Percentiles rank a stretch among this genome's conserved stretches.
Evolutionary conservation across 2,329 filamentous ascomycete species (phyloP).

Genomic region (Fusarium nelsonii): DNA sequence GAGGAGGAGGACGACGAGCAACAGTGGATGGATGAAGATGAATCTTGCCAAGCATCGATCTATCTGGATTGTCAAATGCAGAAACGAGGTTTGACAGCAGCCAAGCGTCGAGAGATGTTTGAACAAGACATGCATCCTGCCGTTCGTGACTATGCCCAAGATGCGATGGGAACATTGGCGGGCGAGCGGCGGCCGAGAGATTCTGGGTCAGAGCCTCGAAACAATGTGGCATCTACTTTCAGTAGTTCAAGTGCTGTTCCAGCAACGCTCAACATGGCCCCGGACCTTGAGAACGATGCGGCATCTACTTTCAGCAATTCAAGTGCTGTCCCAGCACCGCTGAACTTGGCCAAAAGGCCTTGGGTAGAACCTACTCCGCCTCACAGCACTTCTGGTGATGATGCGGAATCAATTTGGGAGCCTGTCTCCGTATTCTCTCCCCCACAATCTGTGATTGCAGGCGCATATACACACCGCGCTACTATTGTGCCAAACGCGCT

Average conservation of each 20-base stretch:
- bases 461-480: background rate
- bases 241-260: slow-evolving; percentile 27
- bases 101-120: slow-evolving; percentile 25
- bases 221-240: slow-evolving; percentile 10
- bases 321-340: slow-evolving; percentile 26
- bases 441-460: background rate
- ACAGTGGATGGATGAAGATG: slow-evolving; percentile 9
- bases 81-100: slow-evolving; percentile 12
- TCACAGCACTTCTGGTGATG: background rate
- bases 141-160: slow-evolving; percentile 35
- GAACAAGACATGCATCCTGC: slow-evolving; percentile 34
- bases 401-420: slow-evolving; percentile 25
- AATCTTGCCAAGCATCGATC: slow-evolving; percentile 20
- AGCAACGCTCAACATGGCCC: background rate
- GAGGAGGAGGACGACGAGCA: background rate
- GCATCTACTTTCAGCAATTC: slow-evolving; percentile 18
- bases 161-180: background rate
- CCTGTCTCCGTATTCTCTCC: slow-evolving; percentile 21
- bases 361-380: slow-evolving; percentile 1
- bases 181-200: background rate
- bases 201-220: background rate
- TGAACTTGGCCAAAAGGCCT: background rate
- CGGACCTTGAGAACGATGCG: background rate
- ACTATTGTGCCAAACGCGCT: background rate
- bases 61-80: slow-evolving; percentile 35